Evolutionary conservation across 768 basidiomycete genomes (phyloP).

Genomic region (Macrolepiota albuminosa): DNA sequence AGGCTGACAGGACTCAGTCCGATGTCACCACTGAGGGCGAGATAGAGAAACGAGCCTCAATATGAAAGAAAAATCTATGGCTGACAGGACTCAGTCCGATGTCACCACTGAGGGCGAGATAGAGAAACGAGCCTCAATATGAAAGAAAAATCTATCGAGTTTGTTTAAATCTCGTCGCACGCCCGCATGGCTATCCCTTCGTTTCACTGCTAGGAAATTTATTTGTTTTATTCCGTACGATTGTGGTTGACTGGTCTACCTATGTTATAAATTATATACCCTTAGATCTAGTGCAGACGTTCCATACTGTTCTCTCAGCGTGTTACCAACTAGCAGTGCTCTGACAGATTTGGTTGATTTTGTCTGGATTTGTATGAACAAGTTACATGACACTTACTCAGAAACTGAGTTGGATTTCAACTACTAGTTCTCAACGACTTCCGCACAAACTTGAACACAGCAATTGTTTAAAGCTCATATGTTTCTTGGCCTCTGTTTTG

Average conservation of each 20-base stretch:
- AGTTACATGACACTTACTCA: no score
- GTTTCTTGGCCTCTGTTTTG: background rate
- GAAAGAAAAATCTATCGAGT: background rate
- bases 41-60: constrained; percentile 1
- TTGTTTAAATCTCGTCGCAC: background rate
- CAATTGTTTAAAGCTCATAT: background rate
- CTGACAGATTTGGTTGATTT: background rate
- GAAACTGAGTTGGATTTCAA: no score
- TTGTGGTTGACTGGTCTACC: background rate
- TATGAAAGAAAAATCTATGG: background rate
- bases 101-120: background rate
- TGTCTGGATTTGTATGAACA: no score
- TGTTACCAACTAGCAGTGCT: background rate
- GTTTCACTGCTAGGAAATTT: background rate
- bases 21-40: background rate
- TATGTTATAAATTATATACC: constrained; percentile 1
- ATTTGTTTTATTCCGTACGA: background rate
- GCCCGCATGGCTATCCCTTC: background rate
- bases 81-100: background rate
- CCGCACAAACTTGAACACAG: background rate
- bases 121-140: background rate
- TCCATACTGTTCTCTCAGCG: background rate
- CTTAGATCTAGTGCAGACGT: background rate
- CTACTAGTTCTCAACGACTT: background rate
- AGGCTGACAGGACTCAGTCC: background rate